phyloP scores from a whole-genome alignment of 306 rosid species.

The Cucurbita argyrosperma region DNA sequence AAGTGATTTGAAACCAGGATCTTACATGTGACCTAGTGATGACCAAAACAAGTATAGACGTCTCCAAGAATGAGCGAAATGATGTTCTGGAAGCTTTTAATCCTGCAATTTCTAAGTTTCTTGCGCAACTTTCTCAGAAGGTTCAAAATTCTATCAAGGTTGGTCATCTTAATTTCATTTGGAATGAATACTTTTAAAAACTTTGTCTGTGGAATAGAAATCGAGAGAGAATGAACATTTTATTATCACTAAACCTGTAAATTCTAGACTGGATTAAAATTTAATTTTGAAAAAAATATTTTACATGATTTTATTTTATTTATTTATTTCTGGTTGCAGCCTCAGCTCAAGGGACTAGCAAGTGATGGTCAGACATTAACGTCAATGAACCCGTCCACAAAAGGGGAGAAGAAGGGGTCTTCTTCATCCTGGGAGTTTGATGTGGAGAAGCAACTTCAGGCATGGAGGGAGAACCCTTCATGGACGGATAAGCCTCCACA shows the following conservation, averaged over 20 bases:
- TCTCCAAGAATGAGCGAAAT: slow-evolving; percentile 24
- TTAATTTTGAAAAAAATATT: not conserved
- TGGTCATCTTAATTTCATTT: slow-evolving; percentile 2
- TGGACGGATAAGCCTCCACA: slow-evolving; percentile 64
- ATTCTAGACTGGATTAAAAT: not conserved
- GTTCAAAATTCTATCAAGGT: slow-evolving; percentile 64
- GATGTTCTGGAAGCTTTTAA: slow-evolving; percentile 24
- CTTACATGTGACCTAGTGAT: slow-evolving; percentile 41
- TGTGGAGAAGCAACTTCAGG: slow-evolving; percentile 60
- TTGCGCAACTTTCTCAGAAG: slow-evolving; percentile 55
- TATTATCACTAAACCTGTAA: not conserved
- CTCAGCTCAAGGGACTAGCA: slow-evolving; percentile 47
- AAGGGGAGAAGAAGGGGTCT: slow-evolving; percentile 15
- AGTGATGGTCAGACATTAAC: slow-evolving; percentile 25
- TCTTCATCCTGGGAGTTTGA: slow-evolving; percentile 45
- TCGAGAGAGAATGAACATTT: not conserved
- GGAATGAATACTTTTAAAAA: not conserved
- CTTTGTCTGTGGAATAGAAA: not conserved
- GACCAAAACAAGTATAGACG: slow-evolving; percentile 20
- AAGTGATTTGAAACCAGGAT: slow-evolving; percentile 8
- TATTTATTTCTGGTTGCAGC: slow-evolving; percentile 22
- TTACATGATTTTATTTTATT: not conserved
- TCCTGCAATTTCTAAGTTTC: slow-evolving; percentile 37
- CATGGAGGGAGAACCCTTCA: slow-evolving; percentile 78
- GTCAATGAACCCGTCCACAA: slow-evolving; percentile 18